Conservation (phyloP, 768 basidiomycete genomes). For the Serendipita sp. region DNA sequence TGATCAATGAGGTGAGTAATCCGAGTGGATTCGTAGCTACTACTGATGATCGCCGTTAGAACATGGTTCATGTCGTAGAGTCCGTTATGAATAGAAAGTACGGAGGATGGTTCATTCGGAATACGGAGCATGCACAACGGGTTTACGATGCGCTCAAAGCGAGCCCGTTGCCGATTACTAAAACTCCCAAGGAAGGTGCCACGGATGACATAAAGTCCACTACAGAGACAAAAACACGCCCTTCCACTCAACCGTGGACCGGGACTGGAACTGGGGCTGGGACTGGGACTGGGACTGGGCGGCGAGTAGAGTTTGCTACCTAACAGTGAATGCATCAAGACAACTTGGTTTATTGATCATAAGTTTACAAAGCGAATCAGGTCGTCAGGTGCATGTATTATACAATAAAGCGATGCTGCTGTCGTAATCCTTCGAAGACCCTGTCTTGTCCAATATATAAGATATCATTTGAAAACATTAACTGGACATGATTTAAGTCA, state of each 20-base stretch:
- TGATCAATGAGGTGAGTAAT: slow-evolving; percentile 68
- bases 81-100: slow-evolving; percentile 85
- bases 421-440: too few species aligned
- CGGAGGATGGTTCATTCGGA: slow-evolving; percentile 95
- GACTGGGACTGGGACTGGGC: not conserved
- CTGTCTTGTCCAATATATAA: too few species aligned
- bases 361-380: too few species aligned
- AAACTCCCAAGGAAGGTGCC: slow-evolving; percentile 9
- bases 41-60: slow-evolving; percentile 29
- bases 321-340: not conserved
- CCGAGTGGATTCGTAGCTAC: not conserved
- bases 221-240: not conserved
- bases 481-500: not conserved
- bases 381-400: too few species aligned
- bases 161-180: slow-evolving; percentile 31
- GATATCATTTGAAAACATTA: too few species aligned
- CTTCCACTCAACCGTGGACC: not conserved
- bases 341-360: not conserved
- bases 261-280: not conserved
- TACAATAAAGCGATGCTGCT: too few species aligned
- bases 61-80: slow-evolving; percentile 93
- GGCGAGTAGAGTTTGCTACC: not conserved
- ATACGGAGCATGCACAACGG: slow-evolving; percentile 80
- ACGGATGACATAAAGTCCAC: not conserved
- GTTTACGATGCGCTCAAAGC: slow-evolving; percentile 63